Evolutionary conservation across 2,329 filamentous ascomycete species (phyloP).

Genomic region (Curvularia verruculosa): DNA sequence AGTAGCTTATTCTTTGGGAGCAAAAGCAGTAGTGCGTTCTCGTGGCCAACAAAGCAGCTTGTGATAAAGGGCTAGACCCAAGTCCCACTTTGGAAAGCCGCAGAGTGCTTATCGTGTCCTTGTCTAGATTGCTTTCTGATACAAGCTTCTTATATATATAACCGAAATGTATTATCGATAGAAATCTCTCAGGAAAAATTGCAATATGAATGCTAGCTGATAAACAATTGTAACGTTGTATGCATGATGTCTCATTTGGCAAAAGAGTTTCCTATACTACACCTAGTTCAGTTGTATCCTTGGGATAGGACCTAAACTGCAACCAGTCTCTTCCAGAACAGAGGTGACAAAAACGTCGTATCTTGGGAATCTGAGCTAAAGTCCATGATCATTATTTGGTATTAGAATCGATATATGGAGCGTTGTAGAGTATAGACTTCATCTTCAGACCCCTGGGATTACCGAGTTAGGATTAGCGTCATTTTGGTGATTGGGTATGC

Average conservation of each 20-base stretch:
- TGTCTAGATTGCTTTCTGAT: not conserved
- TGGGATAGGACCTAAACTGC: not conserved
- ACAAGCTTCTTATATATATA: not conserved
- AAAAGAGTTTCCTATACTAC: no score
- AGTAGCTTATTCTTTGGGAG: not conserved
- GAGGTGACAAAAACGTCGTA: not conserved
- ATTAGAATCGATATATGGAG: not conserved
- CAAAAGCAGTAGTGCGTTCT: not conserved
- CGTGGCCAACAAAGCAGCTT: not conserved
- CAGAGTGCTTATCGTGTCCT: not conserved
- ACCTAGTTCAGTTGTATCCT: not conserved
- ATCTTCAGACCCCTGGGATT: constrained; percentile 11
- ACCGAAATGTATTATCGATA: not conserved
- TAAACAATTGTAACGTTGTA: no score
- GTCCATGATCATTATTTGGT: not conserved
- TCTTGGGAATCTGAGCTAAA: not conserved
- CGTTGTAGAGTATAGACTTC: not conserved
- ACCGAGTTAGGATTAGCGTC: constrained; percentile 26
- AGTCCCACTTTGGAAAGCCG: not conserved
- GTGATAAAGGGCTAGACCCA: not conserved
- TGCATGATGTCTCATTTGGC: no score
- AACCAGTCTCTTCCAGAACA: not conserved
- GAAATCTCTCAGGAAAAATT: not conserved
- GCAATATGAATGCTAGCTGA: not conserved
- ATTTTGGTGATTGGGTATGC: not conserved